These are phyloP conservation scores for Pseudocohnilembus persalinus DNA, from an alignment of 169 alveolate genomes.

Conservation along the genomic window DNA sequence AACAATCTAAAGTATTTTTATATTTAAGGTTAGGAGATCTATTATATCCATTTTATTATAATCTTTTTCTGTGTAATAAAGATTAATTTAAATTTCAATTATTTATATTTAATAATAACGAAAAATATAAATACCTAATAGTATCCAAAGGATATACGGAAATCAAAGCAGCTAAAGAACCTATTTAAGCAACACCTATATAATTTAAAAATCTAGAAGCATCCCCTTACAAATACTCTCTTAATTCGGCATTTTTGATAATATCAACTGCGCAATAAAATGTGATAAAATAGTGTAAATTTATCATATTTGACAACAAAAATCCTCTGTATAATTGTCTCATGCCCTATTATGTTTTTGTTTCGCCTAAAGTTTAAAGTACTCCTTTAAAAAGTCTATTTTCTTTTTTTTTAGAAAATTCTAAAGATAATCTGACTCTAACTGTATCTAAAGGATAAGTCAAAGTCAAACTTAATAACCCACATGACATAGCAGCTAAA, in stretches of 20 bases:
- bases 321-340: background rate
- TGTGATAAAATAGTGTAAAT: background rate
- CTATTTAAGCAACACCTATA: background rate
- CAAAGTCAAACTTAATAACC: background rate
- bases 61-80: background rate
- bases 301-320: background rate
- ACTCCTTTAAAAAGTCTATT: background rate
- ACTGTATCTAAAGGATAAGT: background rate
- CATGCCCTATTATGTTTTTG: background rate
- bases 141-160: background rate
- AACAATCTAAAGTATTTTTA: background rate
- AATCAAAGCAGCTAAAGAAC: background rate
- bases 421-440: background rate
- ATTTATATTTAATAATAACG: background rate
- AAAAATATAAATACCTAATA: background rate
- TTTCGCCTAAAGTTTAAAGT: background rate
- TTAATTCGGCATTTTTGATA: background rate
- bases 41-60: background rate
- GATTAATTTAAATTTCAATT: too few relatives aligned
- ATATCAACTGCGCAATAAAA: background rate
- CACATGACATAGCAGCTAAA: background rate
- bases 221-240: too few relatives aligned
- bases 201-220: too few relatives aligned
- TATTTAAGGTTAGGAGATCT: background rate
- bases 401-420: background rate